Evolutionary conservation across 192 early-diverging fungal genomes (phyloP).

Genomic region (Coemansia furcata): DNA sequence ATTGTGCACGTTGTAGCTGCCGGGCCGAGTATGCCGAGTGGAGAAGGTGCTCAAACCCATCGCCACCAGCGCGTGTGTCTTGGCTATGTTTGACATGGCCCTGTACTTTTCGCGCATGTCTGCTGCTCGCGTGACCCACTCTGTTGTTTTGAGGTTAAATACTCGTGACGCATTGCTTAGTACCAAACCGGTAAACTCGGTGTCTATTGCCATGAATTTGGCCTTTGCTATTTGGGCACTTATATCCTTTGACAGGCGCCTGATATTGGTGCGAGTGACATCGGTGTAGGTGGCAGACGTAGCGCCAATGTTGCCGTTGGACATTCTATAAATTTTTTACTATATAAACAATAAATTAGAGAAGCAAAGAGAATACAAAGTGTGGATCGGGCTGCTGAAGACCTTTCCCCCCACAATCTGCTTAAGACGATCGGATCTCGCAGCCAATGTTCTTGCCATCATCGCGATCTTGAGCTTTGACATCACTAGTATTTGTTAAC

Average conservation of each 20-base stretch:
- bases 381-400: not conserved
- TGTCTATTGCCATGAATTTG: slow-evolving; percentile 81
- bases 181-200: slow-evolving; percentile 88
- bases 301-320: slow-evolving; percentile 7
- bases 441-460: slow-evolving; percentile 1
- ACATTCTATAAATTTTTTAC: not conserved
- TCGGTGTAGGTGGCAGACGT: slow-evolving; percentile 58
- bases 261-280: slow-evolving; percentile 65
- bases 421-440: not conserved
- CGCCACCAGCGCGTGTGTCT: slow-evolving; percentile 74
- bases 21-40: slow-evolving; percentile 20
- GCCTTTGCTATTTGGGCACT: slow-evolving; percentile 52
- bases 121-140: slow-evolving; percentile 49
- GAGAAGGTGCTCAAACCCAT: slow-evolving; percentile 67
- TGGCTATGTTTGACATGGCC: slow-evolving; percentile 68
- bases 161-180: slow-evolving; percentile 25
- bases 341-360: not conserved
- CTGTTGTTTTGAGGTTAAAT: slow-evolving; percentile 30
- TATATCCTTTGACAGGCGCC: slow-evolving; percentile 48
- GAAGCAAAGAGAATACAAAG: not conserved
- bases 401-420: not conserved
- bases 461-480: not conserved
- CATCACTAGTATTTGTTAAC: not conserved
- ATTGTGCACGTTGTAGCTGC: slow-evolving; percentile 65
- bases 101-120: slow-evolving; percentile 84